Conservation (phyloP, 2,329 filamentous ascomycete genomes). For the Stemphylium beticola region DNA sequence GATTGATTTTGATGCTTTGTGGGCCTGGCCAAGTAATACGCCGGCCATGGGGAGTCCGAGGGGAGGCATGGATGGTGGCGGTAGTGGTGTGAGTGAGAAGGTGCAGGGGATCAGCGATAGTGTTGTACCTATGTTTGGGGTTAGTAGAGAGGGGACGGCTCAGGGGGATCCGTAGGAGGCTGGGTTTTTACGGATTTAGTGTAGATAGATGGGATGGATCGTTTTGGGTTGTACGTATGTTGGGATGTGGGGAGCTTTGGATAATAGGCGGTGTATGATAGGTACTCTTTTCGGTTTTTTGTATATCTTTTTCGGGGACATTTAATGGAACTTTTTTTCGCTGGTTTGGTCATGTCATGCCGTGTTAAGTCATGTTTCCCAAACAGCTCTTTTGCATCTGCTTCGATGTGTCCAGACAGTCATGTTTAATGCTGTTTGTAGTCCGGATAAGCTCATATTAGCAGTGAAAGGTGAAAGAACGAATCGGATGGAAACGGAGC, state of each 20-base stretch:
- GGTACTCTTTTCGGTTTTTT: no score
- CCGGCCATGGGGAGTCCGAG: conserved; percentile 40
- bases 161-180: not conserved
- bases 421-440: not conserved
- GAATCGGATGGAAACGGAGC: not conserved
- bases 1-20: conserved; percentile 52
- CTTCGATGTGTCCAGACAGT: not conserved
- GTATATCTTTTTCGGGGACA: no score
- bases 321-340: no score
- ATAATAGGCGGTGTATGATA: no score
- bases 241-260: no score
- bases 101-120: conserved; percentile 27
- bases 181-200: not conserved
- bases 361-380: not conserved
- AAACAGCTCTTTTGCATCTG: no score
- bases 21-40: conserved; percentile 49
- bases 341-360: no score
- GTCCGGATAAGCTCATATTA: not conserved
- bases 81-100: conserved; percentile 25
- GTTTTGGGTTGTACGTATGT: no score
- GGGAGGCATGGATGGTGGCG: conserved; percentile 12
- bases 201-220: not conserved
- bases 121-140: conserved; percentile 38
- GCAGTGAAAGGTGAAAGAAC: not conserved
- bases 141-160: conserved; percentile 13